phyloP scores from a whole-genome alignment of 2,329 filamentous ascomycete species.

The Ascochyta viciae-villosae region DNA sequence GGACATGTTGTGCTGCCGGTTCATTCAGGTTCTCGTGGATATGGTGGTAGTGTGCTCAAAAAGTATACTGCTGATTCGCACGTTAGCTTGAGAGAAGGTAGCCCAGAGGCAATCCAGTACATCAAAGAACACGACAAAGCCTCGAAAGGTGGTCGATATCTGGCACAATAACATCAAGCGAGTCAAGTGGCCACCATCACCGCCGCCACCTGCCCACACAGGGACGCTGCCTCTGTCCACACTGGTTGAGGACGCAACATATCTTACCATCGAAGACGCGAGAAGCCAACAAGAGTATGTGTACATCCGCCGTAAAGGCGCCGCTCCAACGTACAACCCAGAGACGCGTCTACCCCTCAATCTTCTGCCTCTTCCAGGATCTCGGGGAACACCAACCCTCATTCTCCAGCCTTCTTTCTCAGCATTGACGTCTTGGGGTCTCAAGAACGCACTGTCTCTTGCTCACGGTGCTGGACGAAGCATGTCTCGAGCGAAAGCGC shows the following conservation, averaged over 20 bases:
- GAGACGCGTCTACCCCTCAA: conserved; percentile 29
- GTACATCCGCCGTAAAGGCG: conserved; percentile 52
- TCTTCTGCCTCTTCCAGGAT: conserved; percentile 48
- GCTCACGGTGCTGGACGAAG: conserved; percentile 49
- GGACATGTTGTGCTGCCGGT: conserved; percentile 47
- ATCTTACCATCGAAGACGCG: conserved; percentile 1
- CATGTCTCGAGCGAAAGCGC: conserved; percentile 49
- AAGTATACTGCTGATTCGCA: conserved; percentile 32
- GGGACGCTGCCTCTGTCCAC: not conserved
- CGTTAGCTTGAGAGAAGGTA: conserved; percentile 36
- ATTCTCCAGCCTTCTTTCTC: conserved; percentile 46
- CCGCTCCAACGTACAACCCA: conserved; percentile 41
- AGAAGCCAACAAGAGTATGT: conserved; percentile 20
- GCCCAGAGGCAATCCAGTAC: conserved; percentile 36
- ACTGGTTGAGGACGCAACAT: not conserved
- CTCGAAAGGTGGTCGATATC: conserved; percentile 48
- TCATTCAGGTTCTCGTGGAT: conserved; percentile 49
- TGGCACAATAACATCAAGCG: conserved; percentile 49
- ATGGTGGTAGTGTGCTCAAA: conserved; percentile 45
- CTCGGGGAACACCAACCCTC: conserved; percentile 49
- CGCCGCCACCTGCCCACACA: conserved; percentile 1
- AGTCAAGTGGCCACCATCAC: conserved; percentile 40
- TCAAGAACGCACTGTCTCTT: conserved; percentile 45
- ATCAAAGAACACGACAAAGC: conserved; percentile 46
- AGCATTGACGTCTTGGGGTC: conserved; percentile 33